These are phyloP conservation scores for Phycomyces nitens DNA, from an alignment of 192 early-diverging fungal genomes.

Conservation along the genomic window DNA sequence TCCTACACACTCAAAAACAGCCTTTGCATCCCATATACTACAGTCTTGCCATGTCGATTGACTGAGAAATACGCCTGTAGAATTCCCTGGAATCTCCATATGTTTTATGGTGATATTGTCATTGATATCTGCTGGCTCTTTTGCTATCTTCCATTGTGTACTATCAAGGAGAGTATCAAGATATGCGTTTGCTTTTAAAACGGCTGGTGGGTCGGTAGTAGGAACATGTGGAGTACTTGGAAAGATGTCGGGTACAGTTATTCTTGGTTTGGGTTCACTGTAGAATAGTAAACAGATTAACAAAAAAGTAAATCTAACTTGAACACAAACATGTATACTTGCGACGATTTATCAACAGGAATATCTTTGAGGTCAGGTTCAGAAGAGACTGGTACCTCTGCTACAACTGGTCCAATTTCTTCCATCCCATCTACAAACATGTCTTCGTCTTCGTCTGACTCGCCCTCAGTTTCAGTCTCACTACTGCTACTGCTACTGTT, in stretches of 20 bases:
- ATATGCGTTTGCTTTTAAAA: constrained; percentile 15
- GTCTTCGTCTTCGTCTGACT: background rate
- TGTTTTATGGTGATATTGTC: constrained; percentile 27
- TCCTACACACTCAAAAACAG: constrained; percentile 37
- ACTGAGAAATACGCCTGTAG: constrained; percentile 34
- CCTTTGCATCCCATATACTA: constrained; percentile 50
- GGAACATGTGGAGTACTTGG: background rate
- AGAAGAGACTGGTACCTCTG: background rate
- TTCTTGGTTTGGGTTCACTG: too few species aligned
- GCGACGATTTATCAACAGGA: too few species aligned
- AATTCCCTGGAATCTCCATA: constrained; percentile 35
- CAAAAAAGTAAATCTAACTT: too few species aligned
- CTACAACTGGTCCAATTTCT: background rate
- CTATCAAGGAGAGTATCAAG: background rate
- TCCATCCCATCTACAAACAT: background rate
- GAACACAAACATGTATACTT: too few species aligned
- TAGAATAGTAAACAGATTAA: too few species aligned
- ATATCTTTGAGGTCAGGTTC: background rate
- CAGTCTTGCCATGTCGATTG: constrained; percentile 40
- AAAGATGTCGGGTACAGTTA: background rate
- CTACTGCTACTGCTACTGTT: background rate
- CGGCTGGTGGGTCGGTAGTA: constrained; percentile 8
- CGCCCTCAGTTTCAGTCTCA: background rate
- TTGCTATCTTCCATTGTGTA: background rate
- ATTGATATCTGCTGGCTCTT: constrained; percentile 8